phyloP scores from a whole-genome alignment of 352 stramenopile species.

The Globisporangium sylvaticum region DNA sequence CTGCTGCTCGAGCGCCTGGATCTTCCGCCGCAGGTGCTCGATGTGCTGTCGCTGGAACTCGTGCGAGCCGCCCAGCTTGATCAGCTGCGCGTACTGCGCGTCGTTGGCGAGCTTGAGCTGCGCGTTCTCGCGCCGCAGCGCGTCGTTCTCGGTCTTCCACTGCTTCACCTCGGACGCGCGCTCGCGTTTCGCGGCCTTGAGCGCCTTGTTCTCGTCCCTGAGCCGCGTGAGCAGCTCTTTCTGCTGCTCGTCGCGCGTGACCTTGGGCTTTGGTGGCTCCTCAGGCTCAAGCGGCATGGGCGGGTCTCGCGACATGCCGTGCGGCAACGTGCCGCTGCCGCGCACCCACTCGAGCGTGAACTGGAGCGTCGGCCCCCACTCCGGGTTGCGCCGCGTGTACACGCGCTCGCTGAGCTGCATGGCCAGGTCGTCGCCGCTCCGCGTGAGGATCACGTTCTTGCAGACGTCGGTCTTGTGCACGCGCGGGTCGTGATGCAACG shows the following conservation, averaged over 20 bases:
- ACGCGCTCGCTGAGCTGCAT: constrained; percentile 13
- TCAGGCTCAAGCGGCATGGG: constrained; percentile 1
- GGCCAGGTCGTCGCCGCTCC: constrained; percentile 7
- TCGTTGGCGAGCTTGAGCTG: constrained; percentile 7
- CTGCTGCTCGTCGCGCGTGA: constrained; percentile 7
- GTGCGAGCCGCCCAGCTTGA: constrained; percentile 13
- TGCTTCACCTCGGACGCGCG: constrained; percentile 1
- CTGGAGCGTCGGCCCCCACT: constrained; percentile 4
- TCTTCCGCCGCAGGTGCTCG: constrained; percentile 10
- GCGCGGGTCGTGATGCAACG: constrained; percentile 8
- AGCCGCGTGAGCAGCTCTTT: constrained; percentile 2
- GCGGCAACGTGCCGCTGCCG: neutral
- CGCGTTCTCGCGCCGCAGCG: constrained; percentile 7
- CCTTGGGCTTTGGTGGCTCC: neutral
- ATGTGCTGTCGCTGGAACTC: constrained; percentile 17
- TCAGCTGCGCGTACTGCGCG: constrained; percentile 13
- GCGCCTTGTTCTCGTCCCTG: constrained; percentile 10
- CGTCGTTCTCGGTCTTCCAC: constrained; percentile 11
- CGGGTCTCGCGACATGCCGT: constrained; percentile 5
- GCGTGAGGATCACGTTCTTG: constrained; percentile 13
- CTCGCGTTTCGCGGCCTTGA: constrained; percentile 7
- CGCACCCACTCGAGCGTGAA: constrained; percentile 13
- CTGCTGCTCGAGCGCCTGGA: constrained; percentile 11
- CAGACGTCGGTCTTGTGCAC: constrained; percentile 12
- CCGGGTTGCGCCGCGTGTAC: constrained; percentile 12